Base-by-base conservation (phyloP, 169 alveolate species). In the Theileria luwenshuni region DNA sequence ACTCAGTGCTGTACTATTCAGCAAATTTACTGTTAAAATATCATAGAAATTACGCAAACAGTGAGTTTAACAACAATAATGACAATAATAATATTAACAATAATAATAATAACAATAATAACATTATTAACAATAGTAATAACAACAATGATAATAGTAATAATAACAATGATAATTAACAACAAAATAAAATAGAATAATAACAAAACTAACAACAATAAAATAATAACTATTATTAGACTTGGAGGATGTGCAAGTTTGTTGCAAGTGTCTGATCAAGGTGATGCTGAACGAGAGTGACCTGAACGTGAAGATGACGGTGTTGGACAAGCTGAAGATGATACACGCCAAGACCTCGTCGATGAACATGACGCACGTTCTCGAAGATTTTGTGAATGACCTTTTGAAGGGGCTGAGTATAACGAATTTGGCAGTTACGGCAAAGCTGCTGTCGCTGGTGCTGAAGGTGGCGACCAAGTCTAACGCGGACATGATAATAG, bases 271-370 rank as follows among this genome's bases (percentile, higher is more conserved):
- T n/a, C 91, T 94, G 69, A 83, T 94, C 21, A 92, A 93, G 63
- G 83, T 96, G 23, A 70, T 96, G 51, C 76, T 91, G 73, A 94
- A 92, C 52, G 95, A 94, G 45, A 93, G 96, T 60, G 99, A 96
- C 65, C 91, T 94, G 70, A 96, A 96, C 83, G 94, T 95, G 25
- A 95, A 95, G 76, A 70, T 95, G 70, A 75, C 92, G 48, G 83
- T 85, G 21, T 42, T 92, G 0, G 77, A 63, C 23, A 90, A 64
- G 70, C 87, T 86, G 74, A 41, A 71, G 60, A 10, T 49, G 85
- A 25, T 83, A 84, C 72, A 75, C 71, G 5, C 33, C 12, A 10
- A 8, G 33, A 19, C 19, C 60, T 3, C 13, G 28, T 5, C 28
- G 3, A 10, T 10, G 60, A 49, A 49, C 23, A 19, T 3, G 28